Percentiles rank a stretch among this genome's conserved stretches.
These are phyloP conservation scores for Chaetoscypha palmicola DNA, from an alignment of 2,329 filamentous ascomycete genomes.

Conservation along the genomic window DNA sequence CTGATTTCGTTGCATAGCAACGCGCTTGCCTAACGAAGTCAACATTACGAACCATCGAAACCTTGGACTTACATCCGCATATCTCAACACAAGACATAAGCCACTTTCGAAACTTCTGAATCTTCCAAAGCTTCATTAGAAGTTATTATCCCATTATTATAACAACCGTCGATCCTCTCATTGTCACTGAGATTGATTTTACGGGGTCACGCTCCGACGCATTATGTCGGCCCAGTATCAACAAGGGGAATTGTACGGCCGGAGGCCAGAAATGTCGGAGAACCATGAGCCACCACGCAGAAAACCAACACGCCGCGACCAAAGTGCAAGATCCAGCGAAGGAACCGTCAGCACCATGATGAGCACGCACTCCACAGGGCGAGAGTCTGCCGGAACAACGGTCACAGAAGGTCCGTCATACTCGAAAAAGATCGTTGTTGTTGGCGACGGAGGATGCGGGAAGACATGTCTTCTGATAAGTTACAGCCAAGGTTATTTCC, in stretches of 20 bases:
- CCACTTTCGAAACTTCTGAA: not conserved
- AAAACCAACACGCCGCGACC: slow-evolving; percentile 28
- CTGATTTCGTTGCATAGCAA: too few species aligned
- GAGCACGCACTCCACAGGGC: slow-evolving; percentile 63
- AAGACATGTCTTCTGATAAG: slow-evolving; percentile 98
- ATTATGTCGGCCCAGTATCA: slow-evolving; percentile 29
- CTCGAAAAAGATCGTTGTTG: slow-evolving; percentile 99
- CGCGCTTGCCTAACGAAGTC: too few species aligned
- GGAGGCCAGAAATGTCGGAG: slow-evolving; percentile 28
- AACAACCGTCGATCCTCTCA: too few species aligned
- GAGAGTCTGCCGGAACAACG: slow-evolving; percentile 73
- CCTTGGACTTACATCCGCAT: not conserved
- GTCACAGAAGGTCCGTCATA: slow-evolving; percentile 87
- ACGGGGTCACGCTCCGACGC: not conserved
- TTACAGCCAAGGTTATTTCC: slow-evolving; percentile 97
- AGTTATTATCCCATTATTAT: too few species aligned
- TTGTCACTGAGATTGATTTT: too few species aligned
- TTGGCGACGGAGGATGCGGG: slow-evolving; percentile 94
- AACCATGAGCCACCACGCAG: slow-evolving; percentile 27
- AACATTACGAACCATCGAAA: too few species aligned
- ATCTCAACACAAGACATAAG: not conserved
- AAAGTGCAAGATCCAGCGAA: slow-evolving; percentile 61
- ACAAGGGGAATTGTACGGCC: slow-evolving; percentile 24
- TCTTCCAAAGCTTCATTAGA: not conserved
- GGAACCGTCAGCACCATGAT: slow-evolving; percentile 82